Percentiles rank a stretch among this genome's conserved stretches.
Evolutionary conservation across 257 asterid species (phyloP).

Genomic region (Cynanchum wilfordii): DNA sequence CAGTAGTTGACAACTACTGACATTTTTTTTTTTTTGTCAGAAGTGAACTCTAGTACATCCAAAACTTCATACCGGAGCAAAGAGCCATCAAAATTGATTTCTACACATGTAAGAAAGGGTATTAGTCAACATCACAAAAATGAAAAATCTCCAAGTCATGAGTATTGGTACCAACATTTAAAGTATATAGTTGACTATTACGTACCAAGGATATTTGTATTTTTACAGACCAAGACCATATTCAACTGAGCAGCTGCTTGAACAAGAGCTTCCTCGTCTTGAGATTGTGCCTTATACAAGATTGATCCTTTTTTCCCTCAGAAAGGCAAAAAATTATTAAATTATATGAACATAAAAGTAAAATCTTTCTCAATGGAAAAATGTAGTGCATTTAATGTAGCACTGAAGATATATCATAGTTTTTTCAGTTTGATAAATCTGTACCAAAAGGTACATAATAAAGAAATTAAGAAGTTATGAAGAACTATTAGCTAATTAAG

Average conservation of each 20-base stretch:
- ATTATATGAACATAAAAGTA: slow-evolving; percentile 11
- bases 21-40: slow-evolving; percentile 97
- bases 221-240: slow-evolving; percentile 65
- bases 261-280: slow-evolving; percentile 99
- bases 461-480: neutral
- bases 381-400: slow-evolving; percentile 13
- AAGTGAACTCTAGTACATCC: slow-evolving; percentile 89
- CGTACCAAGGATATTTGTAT: slow-evolving; percentile 74
- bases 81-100: slow-evolving; percentile 63
- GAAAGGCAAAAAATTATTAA: slow-evolving; percentile 13
- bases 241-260: slow-evolving; percentile 86
- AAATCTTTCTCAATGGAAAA: slow-evolving; percentile 10
- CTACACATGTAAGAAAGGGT: slow-evolving; percentile 46
- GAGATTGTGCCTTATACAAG: slow-evolving; percentile 91
- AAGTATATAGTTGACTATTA: neutral
- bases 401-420: neutral
- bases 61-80: slow-evolving; percentile 71
- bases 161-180: neutral
- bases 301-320: slow-evolving; percentile 65
- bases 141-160: neutral
- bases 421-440: neutral
- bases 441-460: neutral
- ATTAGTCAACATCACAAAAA: slow-evolving; percentile 19
- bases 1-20: slow-evolving; percentile 79
- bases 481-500: neutral